A percentile compares a stretch with the other conserved stretches of the same genome.
Evolutionary conservation across 2,329 filamentous ascomycete genomes (phyloP).

Genomic region (Neobulgaria alba): DNA sequence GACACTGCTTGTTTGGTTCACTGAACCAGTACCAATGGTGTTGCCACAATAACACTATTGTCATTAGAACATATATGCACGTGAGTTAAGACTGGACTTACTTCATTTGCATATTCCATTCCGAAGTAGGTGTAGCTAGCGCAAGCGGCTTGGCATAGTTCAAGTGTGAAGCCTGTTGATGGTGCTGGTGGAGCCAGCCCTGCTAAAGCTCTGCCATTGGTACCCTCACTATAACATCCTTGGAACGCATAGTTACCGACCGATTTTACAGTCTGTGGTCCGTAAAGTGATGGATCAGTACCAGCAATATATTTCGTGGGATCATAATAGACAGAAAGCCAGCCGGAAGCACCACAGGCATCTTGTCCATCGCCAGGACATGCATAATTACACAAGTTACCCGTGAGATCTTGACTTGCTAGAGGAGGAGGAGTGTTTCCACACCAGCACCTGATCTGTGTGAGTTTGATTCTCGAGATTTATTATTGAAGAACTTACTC

Average conservation of each 20-base stretch:
- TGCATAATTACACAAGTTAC: conserved; percentile 16
- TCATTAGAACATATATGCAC: background rate
- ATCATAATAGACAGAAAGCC: conserved; percentile 18
- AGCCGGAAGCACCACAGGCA: conserved; percentile 14
- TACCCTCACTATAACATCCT: conserved; percentile 30
- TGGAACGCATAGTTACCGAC: conserved; percentile 23
- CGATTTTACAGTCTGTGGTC: conserved; percentile 13
- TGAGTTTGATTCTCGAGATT: background rate
- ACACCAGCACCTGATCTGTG: conserved; percentile 17
- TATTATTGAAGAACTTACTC: conserved; percentile 10
- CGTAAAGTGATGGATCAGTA: conserved; percentile 16
- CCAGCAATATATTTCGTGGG: conserved; percentile 16
- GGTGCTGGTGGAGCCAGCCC: conserved; percentile 13
- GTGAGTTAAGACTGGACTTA: background rate
- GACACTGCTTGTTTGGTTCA: conserved; percentile 7
- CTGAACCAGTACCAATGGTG: conserved; percentile 9
- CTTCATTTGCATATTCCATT: conserved; percentile 27
- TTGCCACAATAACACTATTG: conserved; percentile 29
- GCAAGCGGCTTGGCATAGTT: conserved; percentile 16
- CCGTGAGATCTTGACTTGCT: conserved; percentile 13
- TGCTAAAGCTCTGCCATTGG: conserved; percentile 12
- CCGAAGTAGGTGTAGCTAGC: conserved; percentile 17
- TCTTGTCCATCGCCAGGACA: conserved; percentile 15
- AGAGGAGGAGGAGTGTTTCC: conserved; percentile 26
- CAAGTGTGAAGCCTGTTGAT: conserved; percentile 18